Evolutionary conservation across 768 basidiomycete species (phyloP), one percentile per base, ranked within the genome.

Genomic region (Xerocomus brunneocitrinus): DNA sequence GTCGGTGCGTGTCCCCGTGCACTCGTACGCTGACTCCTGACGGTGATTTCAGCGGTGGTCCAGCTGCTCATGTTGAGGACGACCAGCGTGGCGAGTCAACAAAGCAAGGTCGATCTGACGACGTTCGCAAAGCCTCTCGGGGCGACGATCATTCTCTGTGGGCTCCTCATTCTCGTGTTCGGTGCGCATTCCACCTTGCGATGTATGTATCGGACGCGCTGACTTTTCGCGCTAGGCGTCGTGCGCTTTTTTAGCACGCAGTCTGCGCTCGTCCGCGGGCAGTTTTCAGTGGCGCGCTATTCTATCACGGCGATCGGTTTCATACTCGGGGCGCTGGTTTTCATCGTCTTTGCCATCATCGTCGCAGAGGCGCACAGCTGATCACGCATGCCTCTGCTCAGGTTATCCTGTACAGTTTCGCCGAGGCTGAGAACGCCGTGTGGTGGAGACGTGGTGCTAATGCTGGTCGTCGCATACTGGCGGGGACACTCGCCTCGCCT

Each of bases 211-310:
- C 19, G 19, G 19, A 19, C 19, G 19, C 19, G 19, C 19, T 19
- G 19, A 19, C 19, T 19, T 19, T 19, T 19, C 19, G 13, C 41
- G 8, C 14, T 6, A 84, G 83, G 81, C 14, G 62, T 77, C 13
- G 49, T 62, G 10, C 73, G 83, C n/a, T 84, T 80, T 61, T 84
- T 83, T 61, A 60, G 65, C 1, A 72, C 82, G 4, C 83, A 84
- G 59, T 60, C 64, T 0, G 75, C 78, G 7, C 71, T 84, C 50
- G 69, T 74, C 2, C 71, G 74, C 36, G 80, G 81, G 8, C 59
- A 72, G 43, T 84, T 82, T 58, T 81, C 82, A 3, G 74, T 75
- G n/a, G 78, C 81, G n/a, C 71, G 80, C 8, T 43, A 75, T 16
- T 71, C 75, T 4, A 64, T 75, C 8, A 72, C 71, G 2, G 64